Percentiles rank a stretch among this genome's conserved stretches.
Evolutionary conservation across 768 basidiomycete species (phyloP).

Genomic region (Chalciporus sphaerocephalus): DNA sequence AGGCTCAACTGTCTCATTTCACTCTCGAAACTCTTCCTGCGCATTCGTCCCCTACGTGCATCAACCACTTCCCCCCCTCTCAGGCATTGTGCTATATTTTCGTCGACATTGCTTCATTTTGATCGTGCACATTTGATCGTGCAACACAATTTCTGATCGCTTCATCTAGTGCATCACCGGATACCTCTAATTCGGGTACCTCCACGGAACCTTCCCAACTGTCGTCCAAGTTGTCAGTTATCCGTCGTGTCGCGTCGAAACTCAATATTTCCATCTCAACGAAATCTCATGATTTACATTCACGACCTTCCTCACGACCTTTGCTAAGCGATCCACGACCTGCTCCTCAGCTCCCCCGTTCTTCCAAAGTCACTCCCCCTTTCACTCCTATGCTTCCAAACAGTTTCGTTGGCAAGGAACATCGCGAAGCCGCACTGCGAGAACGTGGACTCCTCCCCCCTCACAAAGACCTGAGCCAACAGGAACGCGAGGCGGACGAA

Average conservation of each 20-base stretch:
- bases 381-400: slow-evolving; percentile 20
- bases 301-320: slow-evolving; percentile 15
- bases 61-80: background rate
- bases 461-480: slow-evolving; percentile 31
- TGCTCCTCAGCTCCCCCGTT: slow-evolving; percentile 1
- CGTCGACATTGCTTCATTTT: background rate
- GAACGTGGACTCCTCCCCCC: slow-evolving; percentile 57
- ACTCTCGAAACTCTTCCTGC: background rate
- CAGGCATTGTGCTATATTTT: background rate
- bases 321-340: slow-evolving; percentile 1
- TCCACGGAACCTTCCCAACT: background rate
- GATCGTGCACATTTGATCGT: background rate
- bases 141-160: background rate
- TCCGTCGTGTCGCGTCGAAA: slow-evolving; percentile 31
- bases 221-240: slow-evolving; percentile 14
- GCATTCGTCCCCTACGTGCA: background rate
- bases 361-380: background rate
- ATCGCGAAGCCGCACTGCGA: slow-evolving; percentile 51
- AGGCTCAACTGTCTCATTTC: background rate
- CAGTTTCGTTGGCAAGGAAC: slow-evolving; percentile 18
- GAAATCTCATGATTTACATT: slow-evolving; percentile 2
- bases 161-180: background rate
- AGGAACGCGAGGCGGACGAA: slow-evolving; percentile 41
- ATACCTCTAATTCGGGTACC: background rate
- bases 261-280: slow-evolving; percentile 22